Percentiles rank a stretch among this genome's conserved stretches.
phyloP scores from a whole-genome alignment of 1,284 basidiomycete genomes.

The Termitomyces sp. region DNA sequence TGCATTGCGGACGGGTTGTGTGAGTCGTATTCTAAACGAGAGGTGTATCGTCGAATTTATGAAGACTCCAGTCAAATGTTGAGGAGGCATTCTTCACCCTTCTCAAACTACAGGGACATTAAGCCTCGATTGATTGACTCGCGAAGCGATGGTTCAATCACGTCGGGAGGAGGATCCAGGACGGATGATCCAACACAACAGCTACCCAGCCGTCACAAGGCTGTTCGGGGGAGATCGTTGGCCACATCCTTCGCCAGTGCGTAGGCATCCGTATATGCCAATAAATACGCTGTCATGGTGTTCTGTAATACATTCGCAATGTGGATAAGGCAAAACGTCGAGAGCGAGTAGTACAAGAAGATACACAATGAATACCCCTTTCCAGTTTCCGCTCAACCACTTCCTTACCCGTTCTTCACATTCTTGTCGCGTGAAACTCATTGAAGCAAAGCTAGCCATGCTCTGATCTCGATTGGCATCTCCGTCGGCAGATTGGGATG shows the following conservation, averaged over 20 bases:
- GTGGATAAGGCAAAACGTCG: slow-evolving; percentile 9
- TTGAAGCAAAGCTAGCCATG: slow-evolving; percentile 80
- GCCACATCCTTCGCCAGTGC: slow-evolving; percentile 1
- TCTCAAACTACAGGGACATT: no score
- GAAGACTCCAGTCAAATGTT: slow-evolving; percentile 97
- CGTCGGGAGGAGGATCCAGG: slow-evolving; percentile 38
- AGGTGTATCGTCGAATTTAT: slow-evolving; percentile 69
- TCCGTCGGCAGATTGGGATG: slow-evolving; percentile 81
- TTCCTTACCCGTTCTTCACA: slow-evolving; percentile 81
- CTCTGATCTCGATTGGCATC: slow-evolving; percentile 68
- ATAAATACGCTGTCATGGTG: background rate
- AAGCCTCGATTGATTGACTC: no score
- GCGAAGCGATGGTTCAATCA: slow-evolving; percentile 64
- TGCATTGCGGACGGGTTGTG: slow-evolving; percentile 81
- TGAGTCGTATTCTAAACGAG: slow-evolving; percentile 15
- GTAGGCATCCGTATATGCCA: slow-evolving; percentile 1
- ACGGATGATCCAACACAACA: slow-evolving; percentile 54
- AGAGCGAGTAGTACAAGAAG: background rate
- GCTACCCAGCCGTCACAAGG: slow-evolving; percentile 36
- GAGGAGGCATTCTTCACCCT: slow-evolving; percentile 99
- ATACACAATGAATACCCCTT: slow-evolving; percentile 31
- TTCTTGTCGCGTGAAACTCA: slow-evolving; percentile 68
- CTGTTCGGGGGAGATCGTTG: slow-evolving; percentile 29
- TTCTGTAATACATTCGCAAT: slow-evolving; percentile 21
- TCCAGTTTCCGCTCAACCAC: slow-evolving; percentile 92